Evolutionary conservation across 163 green algal species (phyloP).

Genomic region (Smithsoniella earleae): DNA sequence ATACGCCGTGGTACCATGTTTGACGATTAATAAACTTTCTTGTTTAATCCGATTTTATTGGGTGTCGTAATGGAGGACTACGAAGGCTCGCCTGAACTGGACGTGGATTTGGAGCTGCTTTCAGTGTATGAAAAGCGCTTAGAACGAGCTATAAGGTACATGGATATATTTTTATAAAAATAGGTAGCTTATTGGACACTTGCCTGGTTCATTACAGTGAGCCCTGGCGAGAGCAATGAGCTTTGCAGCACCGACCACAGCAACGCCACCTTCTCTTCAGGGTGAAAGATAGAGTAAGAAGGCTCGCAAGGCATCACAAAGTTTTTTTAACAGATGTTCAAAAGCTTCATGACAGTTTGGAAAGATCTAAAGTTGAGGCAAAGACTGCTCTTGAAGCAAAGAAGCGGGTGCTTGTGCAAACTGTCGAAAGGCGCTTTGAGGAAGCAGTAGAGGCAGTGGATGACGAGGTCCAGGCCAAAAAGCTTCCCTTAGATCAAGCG

Average conservation of each 20-base stretch:
- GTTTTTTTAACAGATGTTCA: constrained; percentile 20
- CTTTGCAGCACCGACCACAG: background rate
- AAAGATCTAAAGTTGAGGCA: constrained; percentile 1
- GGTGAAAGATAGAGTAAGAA: constrained; percentile 25
- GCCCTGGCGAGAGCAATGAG: background rate
- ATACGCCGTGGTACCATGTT: background rate
- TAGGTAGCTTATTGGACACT: too few relatives aligned
- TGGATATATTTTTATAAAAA: background rate
- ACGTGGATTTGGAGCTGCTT: constrained; percentile 15
- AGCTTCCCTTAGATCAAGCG: constrained; percentile 10
- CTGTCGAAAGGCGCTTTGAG: constrained; percentile 16
- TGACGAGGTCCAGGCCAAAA: constrained; percentile 25
- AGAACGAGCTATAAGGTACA: constrained; percentile 2
- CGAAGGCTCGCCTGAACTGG: constrained; percentile 25
- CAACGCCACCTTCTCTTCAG: too few relatives aligned
- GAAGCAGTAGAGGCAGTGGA: constrained; percentile 25
- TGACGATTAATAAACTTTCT: background rate
- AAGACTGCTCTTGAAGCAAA: constrained; percentile 28
- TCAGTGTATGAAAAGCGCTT: constrained; percentile 28
- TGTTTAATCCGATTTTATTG: background rate
- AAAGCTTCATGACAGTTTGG: constrained; percentile 26
- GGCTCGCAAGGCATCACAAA: constrained; percentile 29
- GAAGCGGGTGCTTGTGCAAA: constrained; percentile 22
- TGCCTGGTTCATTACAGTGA: too few relatives aligned
- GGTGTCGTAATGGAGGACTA: constrained; percentile 6